Base-by-base conservation (phyloP, 495 filamentous ascomycete species). In the Penicillium atrosanguineum region DNA sequence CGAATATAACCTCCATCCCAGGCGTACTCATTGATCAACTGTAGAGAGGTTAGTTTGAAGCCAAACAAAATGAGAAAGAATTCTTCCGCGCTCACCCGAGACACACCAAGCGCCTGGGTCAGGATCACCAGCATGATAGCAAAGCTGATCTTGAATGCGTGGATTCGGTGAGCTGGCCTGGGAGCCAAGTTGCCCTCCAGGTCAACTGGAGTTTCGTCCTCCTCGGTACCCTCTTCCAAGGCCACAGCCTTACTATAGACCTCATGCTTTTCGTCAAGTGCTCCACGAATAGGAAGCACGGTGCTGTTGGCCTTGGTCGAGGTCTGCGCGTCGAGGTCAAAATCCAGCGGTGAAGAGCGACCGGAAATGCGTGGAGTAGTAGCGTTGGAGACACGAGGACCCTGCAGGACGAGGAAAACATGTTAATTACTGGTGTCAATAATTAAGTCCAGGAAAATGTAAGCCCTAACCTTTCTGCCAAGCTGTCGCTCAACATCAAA, bases 401-500 rank as follows among this genome's bases (percentile, higher is more conserved):
- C 21, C 48, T 50, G 46, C 29, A 51, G 6, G 8, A 49, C 19
- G 38, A 38, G 37, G 26, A 47, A 41, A 16, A 2, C n/a, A n/a
- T n/a, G n/a, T 50, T 16, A 45, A 21, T 28, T 6, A 7, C 0
- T n/a, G 7, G 44, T 2, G 23, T 7, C 31, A 4, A 46, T 4
- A n/a, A 29, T 29, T n/a, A n/a, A n/a, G n/a, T n/a, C n/a, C n/a
- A n/a, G 9, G 5, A 16, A 23, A 36, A n/a, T 15, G 2, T 19
- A 2, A 12, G 19, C 11, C 55, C 34, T 40, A 15, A 47, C 42
- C 26, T 25, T 50, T 59, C 56, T 53, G 64, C 64, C 28, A 62
- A 70, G 61, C 29, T 61, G 62, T 25, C 56, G 58, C 56, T 75
- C 72, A 12, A 75, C 52, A 50, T 68, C 64, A 11, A 60, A 53